These are phyloP conservation scores for Plasmodium ovale DNA, from an alignment of 169 alveolate genomes.

Conservation along the genomic window DNA sequence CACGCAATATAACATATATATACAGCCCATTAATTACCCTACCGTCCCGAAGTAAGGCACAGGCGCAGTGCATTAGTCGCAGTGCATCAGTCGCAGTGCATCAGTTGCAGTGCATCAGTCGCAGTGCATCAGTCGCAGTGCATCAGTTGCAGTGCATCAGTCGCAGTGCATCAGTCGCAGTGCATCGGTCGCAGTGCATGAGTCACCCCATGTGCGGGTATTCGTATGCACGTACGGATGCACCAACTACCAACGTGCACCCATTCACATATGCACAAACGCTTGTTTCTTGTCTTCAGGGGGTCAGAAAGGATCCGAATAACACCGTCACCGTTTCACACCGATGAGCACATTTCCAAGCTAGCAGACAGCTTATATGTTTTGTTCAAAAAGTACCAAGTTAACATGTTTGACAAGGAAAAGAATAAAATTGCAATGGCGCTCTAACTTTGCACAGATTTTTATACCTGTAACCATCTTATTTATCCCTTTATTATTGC, in stretches of 20 bases:
- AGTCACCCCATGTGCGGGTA: background rate
- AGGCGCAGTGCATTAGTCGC: too few species aligned
- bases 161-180: too few species aligned
- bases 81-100: too few species aligned
- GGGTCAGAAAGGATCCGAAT: constrained; percentile 90
- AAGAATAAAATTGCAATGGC: constrained; percentile 17
- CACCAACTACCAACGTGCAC: too few species aligned
- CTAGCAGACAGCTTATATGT: constrained; percentile 75
- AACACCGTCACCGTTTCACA: constrained; percentile 91
- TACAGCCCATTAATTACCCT: constrained; percentile 93
- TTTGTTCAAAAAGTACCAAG: constrained; percentile 55
- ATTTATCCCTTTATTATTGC: too few species aligned
- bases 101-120: too few species aligned
- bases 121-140: too few species aligned
- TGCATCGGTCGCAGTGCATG: too few species aligned
- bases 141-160: too few species aligned
- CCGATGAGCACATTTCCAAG: constrained; percentile 84
- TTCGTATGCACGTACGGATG: background rate
- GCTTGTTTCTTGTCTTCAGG: constrained; percentile 27
- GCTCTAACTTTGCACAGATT: too few species aligned
- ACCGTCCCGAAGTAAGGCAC: constrained; percentile 89
- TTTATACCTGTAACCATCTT: too few species aligned
- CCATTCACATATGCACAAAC: background rate
- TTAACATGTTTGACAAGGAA: constrained; percentile 31
- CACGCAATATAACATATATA: constrained; percentile 84